These are phyloP conservation scores for Monilinia laxa DNA, from an alignment of 2,329 filamentous ascomycete genomes.

Conservation along the genomic window DNA sequence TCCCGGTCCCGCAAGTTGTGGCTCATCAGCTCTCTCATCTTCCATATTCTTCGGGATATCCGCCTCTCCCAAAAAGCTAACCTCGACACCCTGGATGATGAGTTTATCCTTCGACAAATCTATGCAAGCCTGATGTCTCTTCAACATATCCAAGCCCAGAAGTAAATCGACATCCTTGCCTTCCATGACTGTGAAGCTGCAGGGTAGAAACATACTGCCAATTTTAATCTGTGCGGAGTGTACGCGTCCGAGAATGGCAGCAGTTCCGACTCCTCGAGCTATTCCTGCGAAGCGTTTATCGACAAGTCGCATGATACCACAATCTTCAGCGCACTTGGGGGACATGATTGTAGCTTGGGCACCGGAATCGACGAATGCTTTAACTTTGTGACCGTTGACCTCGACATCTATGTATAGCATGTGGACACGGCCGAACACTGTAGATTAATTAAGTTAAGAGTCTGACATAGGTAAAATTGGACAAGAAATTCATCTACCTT, in stretches of 20 bases:
- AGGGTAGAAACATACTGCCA: constrained; percentile 80
- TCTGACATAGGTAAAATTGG: not conserved
- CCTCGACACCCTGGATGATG: constrained; percentile 82
- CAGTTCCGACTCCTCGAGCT: constrained; percentile 90
- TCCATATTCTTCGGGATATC: constrained; percentile 88
- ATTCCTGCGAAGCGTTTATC: constrained; percentile 91
- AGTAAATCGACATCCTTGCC: constrained; percentile 94
- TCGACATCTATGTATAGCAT: constrained; percentile 96
- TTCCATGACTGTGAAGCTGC: constrained; percentile 99
- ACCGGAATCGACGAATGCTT: constrained; percentile 95
- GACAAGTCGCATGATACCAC: constrained; percentile 93
- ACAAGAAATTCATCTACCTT: constrained; percentile 62
- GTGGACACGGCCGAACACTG: constrained; percentile 90
- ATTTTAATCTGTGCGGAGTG: constrained; percentile 96
- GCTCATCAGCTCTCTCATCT: constrained; percentile 72
- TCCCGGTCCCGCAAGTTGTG: constrained; percentile 78
- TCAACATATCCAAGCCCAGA: constrained; percentile 93
- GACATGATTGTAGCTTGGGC: constrained; percentile 99
- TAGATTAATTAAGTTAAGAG: constrained; percentile 24
- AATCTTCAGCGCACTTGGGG: constrained; percentile 83
- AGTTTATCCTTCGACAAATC: constrained; percentile 83
- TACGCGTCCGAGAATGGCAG: constrained; percentile 89
- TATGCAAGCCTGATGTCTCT: constrained; percentile 89
- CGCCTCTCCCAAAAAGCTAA: constrained; percentile 86
- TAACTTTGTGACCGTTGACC: constrained; percentile 89